Conservation (phyloP, 2,329 filamentous ascomycete genomes). For the Chalara sp. region DNA sequence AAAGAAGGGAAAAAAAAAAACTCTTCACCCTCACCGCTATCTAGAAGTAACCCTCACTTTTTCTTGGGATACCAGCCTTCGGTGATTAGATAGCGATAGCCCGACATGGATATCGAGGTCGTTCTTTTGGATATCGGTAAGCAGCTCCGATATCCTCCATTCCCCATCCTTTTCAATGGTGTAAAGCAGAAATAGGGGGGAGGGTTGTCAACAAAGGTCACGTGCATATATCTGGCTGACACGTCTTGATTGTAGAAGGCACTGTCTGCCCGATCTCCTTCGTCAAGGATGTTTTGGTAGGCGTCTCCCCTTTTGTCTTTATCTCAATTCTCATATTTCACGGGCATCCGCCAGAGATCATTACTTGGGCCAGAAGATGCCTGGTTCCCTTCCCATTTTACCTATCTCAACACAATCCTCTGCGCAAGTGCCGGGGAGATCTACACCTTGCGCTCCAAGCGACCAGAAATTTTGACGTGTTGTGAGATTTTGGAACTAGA, state of each 20-base stretch:
- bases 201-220: not conserved
- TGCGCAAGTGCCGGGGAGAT: conserved; percentile 1
- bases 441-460: not conserved
- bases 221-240: not conserved
- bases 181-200: not conserved
- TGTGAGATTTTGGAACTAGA: not conserved
- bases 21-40: not conserved
- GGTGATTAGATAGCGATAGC: not conserved
- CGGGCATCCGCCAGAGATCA: too few species aligned
- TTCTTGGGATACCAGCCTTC: too few species aligned
- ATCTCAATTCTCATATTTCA: too few species aligned
- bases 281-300: conserved; percentile 76
- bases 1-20: not conserved
- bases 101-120: conserved; percentile 10
- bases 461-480: not conserved
- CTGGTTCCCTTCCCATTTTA: too few species aligned
- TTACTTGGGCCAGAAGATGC: too few species aligned
- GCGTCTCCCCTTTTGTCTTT: conserved; percentile 27
- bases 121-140: conserved; percentile 28
- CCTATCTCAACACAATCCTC: not conserved
- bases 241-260: conserved; percentile 49
- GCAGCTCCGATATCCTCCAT: not conserved
- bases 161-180: too few species aligned
- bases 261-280: conserved; percentile 80
- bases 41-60: too few species aligned